Evolutionary conservation across 1,139 yeast genomes (phyloP).

Genomic region (Petasospora rhodanensis): DNA sequence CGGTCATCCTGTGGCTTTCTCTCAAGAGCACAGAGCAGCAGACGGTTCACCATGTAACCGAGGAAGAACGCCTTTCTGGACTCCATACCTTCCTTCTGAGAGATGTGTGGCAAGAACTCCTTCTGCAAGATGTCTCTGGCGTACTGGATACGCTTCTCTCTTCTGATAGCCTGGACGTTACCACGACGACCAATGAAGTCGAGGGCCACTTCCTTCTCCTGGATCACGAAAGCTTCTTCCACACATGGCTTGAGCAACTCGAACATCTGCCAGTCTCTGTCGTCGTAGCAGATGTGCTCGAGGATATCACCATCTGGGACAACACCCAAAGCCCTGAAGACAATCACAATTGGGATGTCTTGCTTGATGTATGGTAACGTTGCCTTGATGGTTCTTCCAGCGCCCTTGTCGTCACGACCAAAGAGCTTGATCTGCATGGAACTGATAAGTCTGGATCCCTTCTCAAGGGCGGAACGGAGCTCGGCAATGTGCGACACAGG

Average conservation of each 20-base stretch:
- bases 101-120: slow-evolving; percentile 93
- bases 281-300: slow-evolving; percentile 97
- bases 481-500: slow-evolving; percentile 96
- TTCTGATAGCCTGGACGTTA: slow-evolving; percentile 83
- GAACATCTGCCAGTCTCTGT: slow-evolving; percentile 98
- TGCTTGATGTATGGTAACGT: slow-evolving; percentile 94
- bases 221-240: slow-evolving; percentile 97
- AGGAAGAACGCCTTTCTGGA: slow-evolving; percentile 94
- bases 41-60: slow-evolving; percentile 96
- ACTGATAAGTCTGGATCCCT: slow-evolving; percentile 91
- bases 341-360: slow-evolving; percentile 94
- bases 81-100: slow-evolving; percentile 96
- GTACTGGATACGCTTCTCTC: slow-evolving; percentile 97
- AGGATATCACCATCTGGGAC: slow-evolving; percentile 98
- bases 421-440: slow-evolving; percentile 91
- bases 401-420: slow-evolving; percentile 76
- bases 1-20: slow-evolving; percentile 98
- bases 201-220: slow-evolving; percentile 95
- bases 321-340: slow-evolving; percentile 95
- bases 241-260: slow-evolving; percentile 99
- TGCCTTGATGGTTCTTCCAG: slow-evolving; percentile 83
- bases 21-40: slow-evolving; percentile 90
- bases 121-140: slow-evolving; percentile 95
- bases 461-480: slow-evolving; percentile 92
- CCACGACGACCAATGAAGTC: slow-evolving; percentile 99